phyloP scores from a whole-genome alignment of 768 basidiomycete genomes.

The Calocera cornea region DNA sequence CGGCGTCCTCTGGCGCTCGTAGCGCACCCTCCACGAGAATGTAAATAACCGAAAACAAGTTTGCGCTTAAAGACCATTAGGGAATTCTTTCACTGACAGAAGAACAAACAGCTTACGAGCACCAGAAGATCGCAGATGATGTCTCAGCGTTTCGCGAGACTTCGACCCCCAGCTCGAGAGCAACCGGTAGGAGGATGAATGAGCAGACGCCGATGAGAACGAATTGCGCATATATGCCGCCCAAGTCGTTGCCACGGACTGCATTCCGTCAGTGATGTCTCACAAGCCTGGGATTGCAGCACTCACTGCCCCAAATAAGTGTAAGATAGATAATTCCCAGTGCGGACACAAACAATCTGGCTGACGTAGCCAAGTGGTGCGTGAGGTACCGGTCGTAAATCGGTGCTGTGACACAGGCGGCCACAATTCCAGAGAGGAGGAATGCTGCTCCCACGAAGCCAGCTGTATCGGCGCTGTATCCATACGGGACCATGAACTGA shows the following conservation, averaged over 20 bases:
- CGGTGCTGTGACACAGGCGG: slow-evolving; percentile 55
- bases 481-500: slow-evolving; percentile 61
- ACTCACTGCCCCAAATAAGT: slow-evolving; percentile 66
- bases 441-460: slow-evolving; percentile 39
- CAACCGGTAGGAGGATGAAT: slow-evolving; percentile 59
- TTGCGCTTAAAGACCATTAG: too few species aligned
- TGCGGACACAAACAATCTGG: slow-evolving; percentile 48
- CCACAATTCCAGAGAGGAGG: slow-evolving; percentile 43
- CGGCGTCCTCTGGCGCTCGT: slow-evolving; percentile 27
- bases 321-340: slow-evolving; percentile 49
- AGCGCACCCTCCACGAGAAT: not conserved
- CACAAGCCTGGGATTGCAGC: not conserved
- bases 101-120: too few species aligned
- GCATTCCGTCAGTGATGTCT: not conserved
- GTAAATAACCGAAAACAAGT: not conserved
- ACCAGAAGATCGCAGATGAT: slow-evolving; percentile 66
- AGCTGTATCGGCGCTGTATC: slow-evolving; percentile 51
- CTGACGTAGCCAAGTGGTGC: slow-evolving; percentile 41
- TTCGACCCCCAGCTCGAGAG: slow-evolving; percentile 65
- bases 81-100: too few species aligned
- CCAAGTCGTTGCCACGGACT: slow-evolving; percentile 52
- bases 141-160: slow-evolving; percentile 66
- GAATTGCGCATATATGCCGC: slow-evolving; percentile 51
- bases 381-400: slow-evolving; percentile 75
- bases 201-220: slow-evolving; percentile 52